A percentile compares a stretch with the other conserved stretches of the same genome.
phyloP scores from a whole-genome alignment of 2,329 filamentous ascomycete genomes.

The Beauveria pseudobassiana region DNA sequence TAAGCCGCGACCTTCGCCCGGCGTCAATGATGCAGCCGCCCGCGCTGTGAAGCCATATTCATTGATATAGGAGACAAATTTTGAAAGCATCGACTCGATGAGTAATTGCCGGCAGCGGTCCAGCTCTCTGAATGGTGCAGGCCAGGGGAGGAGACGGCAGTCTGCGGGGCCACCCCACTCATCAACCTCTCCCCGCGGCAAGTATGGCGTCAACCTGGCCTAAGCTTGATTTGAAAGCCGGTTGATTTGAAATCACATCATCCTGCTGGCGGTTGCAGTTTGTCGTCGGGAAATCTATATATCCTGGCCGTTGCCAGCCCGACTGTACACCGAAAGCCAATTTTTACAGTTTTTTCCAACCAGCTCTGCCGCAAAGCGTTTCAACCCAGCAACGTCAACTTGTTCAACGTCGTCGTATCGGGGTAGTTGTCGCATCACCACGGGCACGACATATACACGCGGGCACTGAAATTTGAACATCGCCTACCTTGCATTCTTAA shows the following conservation, averaged over 20 bases:
- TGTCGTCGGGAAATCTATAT: neutral
- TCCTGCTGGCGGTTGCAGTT: neutral
- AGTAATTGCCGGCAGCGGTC: neutral
- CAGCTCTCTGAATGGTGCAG: neutral
- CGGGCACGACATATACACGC: too few species aligned
- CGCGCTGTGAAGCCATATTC: neutral
- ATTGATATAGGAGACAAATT: neutral
- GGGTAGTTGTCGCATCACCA: too few species aligned
- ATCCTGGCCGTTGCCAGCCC: neutral
- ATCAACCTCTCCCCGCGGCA: neutral
- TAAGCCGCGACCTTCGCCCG: neutral
- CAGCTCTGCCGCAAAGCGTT: too few species aligned
- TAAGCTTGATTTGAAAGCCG: constrained; percentile 5
- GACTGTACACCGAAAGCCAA: too few species aligned
- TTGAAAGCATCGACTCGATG: neutral
- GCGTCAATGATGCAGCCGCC: neutral
- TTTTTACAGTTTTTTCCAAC: too few species aligned
- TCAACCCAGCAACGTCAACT: too few species aligned
- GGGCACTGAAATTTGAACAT: neutral
- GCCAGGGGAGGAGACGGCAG: neutral
- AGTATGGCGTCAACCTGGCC: constrained; percentile 2
- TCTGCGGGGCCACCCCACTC: neutral
- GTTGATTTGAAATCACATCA: constrained; percentile 10
- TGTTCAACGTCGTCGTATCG: too few species aligned
- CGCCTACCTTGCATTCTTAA: neutral